phyloP scores from a whole-genome alignment of 148 eudicot genomes.

The Oxyria digyna region DNA sequence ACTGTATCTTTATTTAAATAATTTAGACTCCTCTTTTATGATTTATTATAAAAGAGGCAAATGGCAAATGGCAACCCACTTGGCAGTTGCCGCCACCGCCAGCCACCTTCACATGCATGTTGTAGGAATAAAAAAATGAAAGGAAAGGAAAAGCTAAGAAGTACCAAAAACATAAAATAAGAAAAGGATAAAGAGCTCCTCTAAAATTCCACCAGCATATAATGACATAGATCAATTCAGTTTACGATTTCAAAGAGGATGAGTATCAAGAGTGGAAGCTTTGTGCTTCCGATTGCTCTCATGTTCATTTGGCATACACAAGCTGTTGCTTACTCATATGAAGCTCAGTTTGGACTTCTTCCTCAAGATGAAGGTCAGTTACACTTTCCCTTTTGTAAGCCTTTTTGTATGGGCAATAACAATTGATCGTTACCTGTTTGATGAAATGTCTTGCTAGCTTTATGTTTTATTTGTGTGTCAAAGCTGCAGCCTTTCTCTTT shows the following conservation, averaged over 20 bases:
- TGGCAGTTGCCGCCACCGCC: too few species aligned
- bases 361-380: conserved; percentile 2
- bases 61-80: too few species aligned
- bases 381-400: neutral
- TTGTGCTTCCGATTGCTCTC: neutral
- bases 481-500: neutral
- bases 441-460: neutral
- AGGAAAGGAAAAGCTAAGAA: neutral
- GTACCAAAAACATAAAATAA: neutral
- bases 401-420: neutral
- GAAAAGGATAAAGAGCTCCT: neutral
- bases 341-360: conserved; percentile 5
- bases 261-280: neutral
- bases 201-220: neutral
- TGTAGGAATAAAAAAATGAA: too few species aligned
- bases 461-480: neutral
- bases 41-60: too few species aligned
- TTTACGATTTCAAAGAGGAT: neutral
- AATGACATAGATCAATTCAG: too few species aligned
- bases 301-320: neutral
- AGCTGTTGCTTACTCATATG: neutral
- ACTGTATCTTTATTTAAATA: too few species aligned
- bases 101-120: neutral
- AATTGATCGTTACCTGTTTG: neutral
- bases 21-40: too few species aligned